Percentiles rank a stretch among this genome's conserved stretches.
These are phyloP conservation scores for Russula ochroleuca DNA, from an alignment of 768 basidiomycete genomes.

Conservation along the genomic window DNA sequence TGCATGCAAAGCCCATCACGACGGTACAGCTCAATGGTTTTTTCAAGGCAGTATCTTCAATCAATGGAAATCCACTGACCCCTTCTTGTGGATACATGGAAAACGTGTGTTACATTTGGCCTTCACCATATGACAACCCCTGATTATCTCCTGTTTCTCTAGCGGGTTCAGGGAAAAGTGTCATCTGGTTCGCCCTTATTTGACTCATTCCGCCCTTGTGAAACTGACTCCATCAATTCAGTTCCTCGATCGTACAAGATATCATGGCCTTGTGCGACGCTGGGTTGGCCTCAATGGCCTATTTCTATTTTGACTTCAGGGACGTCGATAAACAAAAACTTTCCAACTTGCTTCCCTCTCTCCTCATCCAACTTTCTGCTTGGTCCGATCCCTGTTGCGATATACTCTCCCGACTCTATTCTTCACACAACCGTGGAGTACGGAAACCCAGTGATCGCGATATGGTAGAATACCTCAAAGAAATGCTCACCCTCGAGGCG, in stretches of 20 bases:
- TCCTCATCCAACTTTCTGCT: slow-evolving; percentile 9
- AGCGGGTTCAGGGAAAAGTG: slow-evolving; percentile 15
- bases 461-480: neutral
- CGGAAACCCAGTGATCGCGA: neutral
- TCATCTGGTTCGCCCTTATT: slow-evolving; percentile 7
- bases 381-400: neutral
- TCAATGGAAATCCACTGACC: no score
- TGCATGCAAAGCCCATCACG: no score
- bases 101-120: no score
- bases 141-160: neutral
- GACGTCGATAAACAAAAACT: slow-evolving; percentile 7
- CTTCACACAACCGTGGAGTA: neutral
- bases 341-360: slow-evolving; percentile 3
- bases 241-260: slow-evolving; percentile 10
- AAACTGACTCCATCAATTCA: neutral
- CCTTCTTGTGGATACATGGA: no score
- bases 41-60: no score
- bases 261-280: neutral
- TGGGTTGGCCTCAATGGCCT: slow-evolving; percentile 1
- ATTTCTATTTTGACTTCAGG: slow-evolving; percentile 12
- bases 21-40: no score
- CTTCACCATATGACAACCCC: no score
- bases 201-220: no score
- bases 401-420: neutral
- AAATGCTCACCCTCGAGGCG: neutral